Evolutionary conservation across 2,329 filamentous ascomycete species (phyloP), one percentile per base, ranked within the genome.

Genomic region (Cadophora sp.): DNA sequence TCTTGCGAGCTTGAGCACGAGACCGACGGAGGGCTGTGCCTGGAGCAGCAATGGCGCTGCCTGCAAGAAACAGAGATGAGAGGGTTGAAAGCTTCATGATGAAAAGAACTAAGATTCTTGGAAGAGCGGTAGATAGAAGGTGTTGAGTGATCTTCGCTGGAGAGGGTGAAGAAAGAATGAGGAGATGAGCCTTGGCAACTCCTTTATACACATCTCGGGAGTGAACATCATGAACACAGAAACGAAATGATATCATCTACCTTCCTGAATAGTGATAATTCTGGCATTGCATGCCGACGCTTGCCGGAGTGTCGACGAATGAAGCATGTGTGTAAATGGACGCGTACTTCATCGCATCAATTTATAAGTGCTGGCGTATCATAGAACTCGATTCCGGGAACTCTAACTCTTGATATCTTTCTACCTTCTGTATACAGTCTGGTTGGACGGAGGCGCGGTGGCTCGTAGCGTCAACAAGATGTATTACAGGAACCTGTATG

Each of bases 41-140:
- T 64, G 83, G 84, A 33, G 82, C 82, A 43, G 82, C 83, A 43
- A 83, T 59, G 58, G 79, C 80, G 64, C 78, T 73, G 65, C 78
- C 78, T 62, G 81, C 80, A 66, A 82, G 77, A 60, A 79, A 73
- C 69, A 78, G 74, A 67, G 76, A 71, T 48, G 80, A 71, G 62
- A 78, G 66, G 59, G 79, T 68, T 59, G 80, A 73, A 78, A 83
- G 78, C 80, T 84, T 86, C 85, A 87, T 87, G 13, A n/a, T 48
- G 24, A 8, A 18, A 36, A 36, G 59, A 39, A 61, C 14, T 8
- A 16, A n/a, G 16, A n/a, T 7, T 2, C 16, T 48, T 48, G 11
- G 20, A 48, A 8, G 14, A 48, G 2, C 8, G 2, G 45, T 7
- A 48, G 45, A 18, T 8, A n/a, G 20, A 16, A 7, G 45, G 20